phyloP scores from a whole-genome alignment of 192 early-diverging fungal species.

The Gamsiella multidivaricata region DNA sequence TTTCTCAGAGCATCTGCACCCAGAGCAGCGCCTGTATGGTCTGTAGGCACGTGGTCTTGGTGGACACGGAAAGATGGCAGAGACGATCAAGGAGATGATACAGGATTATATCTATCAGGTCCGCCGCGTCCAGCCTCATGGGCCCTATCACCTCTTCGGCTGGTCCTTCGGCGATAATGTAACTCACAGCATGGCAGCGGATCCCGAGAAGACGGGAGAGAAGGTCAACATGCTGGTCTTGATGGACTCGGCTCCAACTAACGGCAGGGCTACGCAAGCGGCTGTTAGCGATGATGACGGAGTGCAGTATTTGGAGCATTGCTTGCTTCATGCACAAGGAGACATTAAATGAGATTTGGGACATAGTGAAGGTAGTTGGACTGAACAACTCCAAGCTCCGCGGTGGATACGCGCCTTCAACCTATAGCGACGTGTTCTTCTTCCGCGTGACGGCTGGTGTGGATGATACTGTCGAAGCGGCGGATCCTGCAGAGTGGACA shows the following conservation, averaged over 20 bases:
- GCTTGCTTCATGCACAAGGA: neutral
- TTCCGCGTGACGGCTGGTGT: neutral
- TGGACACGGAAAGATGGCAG: neutral
- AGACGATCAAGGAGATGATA: conserved; percentile 16
- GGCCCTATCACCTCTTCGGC: conserved; percentile 12
- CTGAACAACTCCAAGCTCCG: neutral
- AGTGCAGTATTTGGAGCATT: too few relatives aligned
- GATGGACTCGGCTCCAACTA: too few relatives aligned
- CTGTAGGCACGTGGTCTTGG: conserved; percentile 25
- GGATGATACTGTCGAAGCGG: too few relatives aligned
- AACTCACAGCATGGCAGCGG: conserved; percentile 2
- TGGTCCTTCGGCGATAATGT: conserved; percentile 13
- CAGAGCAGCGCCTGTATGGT: conserved; percentile 34
- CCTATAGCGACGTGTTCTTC: neutral
- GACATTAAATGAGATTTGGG: neutral
- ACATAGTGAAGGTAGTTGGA: neutral
- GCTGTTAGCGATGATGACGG: too few relatives aligned
- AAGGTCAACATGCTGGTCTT: neutral
- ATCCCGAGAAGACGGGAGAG: conserved; percentile 7
- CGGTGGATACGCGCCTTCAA: neutral
- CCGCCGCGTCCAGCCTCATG: conserved; percentile 13
- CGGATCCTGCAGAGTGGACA: neutral
- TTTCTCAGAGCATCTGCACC: conserved; percentile 7
- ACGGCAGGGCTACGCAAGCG: too few relatives aligned
- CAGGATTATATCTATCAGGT: conserved; percentile 17